phyloP scores from a whole-genome alignment of 2,329 filamentous ascomycete genomes.

The Cladophialophora yegresii region DNA sequence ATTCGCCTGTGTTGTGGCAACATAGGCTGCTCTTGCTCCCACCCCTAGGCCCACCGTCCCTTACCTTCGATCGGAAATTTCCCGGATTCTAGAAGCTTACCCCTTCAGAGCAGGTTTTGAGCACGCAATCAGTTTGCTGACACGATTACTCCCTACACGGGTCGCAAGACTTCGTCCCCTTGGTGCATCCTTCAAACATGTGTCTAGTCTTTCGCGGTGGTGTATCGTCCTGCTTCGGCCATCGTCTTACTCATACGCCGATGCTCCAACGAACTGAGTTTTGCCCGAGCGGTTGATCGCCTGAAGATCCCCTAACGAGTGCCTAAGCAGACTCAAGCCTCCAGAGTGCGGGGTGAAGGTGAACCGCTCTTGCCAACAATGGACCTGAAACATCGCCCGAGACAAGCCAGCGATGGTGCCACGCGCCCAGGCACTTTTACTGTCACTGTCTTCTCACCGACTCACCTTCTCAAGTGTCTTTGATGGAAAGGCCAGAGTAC shows the following conservation, averaged over 20 bases:
- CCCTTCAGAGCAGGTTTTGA: background rate
- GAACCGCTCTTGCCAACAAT: background rate
- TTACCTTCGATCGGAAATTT: background rate
- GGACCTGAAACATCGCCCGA: background rate
- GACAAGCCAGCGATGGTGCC: background rate
- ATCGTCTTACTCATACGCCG: background rate
- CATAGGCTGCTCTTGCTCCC: background rate
- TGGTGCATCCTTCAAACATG: background rate
- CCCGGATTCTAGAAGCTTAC: slow-evolving; percentile 6
- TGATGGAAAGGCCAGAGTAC: no score
- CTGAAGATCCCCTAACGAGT: background rate
- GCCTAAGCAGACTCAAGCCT: background rate
- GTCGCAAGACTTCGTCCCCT: background rate
- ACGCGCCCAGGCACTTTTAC: background rate
- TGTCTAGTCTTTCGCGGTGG: background rate
- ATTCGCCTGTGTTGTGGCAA: background rate
- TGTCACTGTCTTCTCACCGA: background rate
- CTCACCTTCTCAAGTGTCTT: no score
- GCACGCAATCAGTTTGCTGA: background rate
- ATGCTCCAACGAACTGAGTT: background rate
- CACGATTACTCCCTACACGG: no score
- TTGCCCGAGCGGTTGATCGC: background rate
- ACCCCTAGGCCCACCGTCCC: background rate
- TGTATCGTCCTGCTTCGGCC: background rate
- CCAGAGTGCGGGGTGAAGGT: background rate